These are phyloP conservation scores for Serendipita sp. DNA, from an alignment of 768 basidiomycete species.

Conservation along the genomic window DNA sequence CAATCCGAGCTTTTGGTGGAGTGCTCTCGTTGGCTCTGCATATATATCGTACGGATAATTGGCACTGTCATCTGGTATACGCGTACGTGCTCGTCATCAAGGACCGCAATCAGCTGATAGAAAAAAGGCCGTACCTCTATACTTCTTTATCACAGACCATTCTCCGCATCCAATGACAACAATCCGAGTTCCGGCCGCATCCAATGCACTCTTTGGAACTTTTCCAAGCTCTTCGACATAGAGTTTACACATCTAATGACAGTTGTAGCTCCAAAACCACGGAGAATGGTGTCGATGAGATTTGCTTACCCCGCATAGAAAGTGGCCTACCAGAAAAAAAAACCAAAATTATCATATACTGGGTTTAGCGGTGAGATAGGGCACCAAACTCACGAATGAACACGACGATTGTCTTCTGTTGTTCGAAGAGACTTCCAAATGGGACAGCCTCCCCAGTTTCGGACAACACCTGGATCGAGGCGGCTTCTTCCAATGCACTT, in stretches of 20 bases:
- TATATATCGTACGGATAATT: constrained; percentile 29
- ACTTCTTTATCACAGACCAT: constrained; percentile 32
- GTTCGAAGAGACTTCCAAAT: constrained; percentile 37
- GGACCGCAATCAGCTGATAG: background rate
- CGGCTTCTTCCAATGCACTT: constrained; percentile 22
- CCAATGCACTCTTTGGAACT: constrained; percentile 27
- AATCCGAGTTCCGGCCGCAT: constrained; percentile 26
- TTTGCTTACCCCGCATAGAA: constrained; percentile 43
- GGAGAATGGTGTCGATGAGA: background rate
- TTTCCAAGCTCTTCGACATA: constrained; percentile 34
- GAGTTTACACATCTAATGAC: constrained; percentile 18
- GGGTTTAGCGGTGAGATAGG: too few relatives aligned
- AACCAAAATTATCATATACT: background rate
- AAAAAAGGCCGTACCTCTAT: constrained; percentile 25
- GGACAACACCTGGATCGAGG: constrained; percentile 29
- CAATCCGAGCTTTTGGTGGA: constrained; percentile 50
- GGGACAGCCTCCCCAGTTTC: constrained; percentile 28
- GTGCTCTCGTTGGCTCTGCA: constrained; percentile 43
- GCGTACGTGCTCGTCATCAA: background rate
- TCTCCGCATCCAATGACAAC: constrained; percentile 48
- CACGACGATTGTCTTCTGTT: constrained; percentile 39
- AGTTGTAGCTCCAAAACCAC: background rate
- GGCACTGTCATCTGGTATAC: background rate
- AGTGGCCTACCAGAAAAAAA: constrained; percentile 30
- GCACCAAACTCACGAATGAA: constrained; percentile 32